Conservation (phyloP, 2,329 filamentous ascomycete genomes). For the Paramyrothecium roridum region DNA sequence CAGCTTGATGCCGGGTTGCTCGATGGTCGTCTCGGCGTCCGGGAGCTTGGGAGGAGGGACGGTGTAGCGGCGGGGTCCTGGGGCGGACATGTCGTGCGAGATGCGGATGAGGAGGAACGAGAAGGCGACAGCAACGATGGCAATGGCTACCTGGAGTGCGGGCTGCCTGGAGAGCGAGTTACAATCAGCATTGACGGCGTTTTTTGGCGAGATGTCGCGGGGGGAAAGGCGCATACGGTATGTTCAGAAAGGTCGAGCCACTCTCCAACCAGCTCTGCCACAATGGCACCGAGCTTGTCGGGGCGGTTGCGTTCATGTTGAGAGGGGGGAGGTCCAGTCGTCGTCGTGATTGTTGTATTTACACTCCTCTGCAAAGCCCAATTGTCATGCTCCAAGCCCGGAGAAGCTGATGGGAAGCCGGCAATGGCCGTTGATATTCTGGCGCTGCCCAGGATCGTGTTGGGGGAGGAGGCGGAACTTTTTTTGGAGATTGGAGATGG, state of each 20-base stretch:
- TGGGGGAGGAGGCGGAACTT: no score
- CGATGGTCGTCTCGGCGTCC: constrained; percentile 53
- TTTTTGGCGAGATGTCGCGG: no score
- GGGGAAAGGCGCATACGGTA: neutral
- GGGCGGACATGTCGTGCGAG: constrained; percentile 22
- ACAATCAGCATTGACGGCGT: no score
- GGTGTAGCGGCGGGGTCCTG: constrained; percentile 52
- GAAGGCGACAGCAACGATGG: constrained; percentile 24
- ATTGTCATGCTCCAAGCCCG: no score
- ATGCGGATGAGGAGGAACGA: constrained; percentile 25
- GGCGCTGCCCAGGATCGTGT: no score
- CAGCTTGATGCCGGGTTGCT: constrained; percentile 61
- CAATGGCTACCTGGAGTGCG: constrained; percentile 22
- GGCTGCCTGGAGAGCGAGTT: constrained; percentile 14
- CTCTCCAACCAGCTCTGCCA: neutral
- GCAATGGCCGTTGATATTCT: no score
- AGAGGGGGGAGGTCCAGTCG: no score
- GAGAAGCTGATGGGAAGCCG: no score
- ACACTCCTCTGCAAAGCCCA: no score
- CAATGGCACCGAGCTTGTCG: neutral
- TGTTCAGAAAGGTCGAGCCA: neutral
- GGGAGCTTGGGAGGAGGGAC: constrained; percentile 62
- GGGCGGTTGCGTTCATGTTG: neutral
- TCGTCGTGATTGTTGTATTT: no score
- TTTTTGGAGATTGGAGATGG: no score